Evolutionary conservation across 805 yeast genomes (phyloP).

Genomic region (Saccharomyces eubayanus): DNA sequence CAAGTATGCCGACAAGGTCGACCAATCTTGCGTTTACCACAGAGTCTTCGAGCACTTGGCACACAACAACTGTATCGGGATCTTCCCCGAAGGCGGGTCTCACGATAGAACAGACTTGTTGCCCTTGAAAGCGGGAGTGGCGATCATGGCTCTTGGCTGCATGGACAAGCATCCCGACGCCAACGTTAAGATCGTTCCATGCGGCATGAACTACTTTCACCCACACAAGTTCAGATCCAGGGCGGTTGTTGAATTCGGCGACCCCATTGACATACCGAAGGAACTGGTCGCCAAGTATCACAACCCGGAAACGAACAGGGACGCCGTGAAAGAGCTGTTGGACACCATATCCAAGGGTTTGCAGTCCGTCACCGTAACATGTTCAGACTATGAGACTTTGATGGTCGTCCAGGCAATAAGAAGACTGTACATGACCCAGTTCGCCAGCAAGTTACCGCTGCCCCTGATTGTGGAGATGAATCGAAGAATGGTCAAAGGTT

Average conservation of each 20-base stretch:
- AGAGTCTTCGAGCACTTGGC: conserved; percentile 78
- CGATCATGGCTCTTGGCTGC: conserved; percentile 96
- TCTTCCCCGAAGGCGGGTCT: conserved; percentile 96
- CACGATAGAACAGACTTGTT: conserved; percentile 87
- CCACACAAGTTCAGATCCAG: conserved; percentile 92
- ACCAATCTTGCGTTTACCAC: conserved; percentile 77
- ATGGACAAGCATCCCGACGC: conserved; percentile 68
- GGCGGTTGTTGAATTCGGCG: conserved; percentile 91
- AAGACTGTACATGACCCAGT: conserved; percentile 73
- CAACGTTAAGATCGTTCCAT: conserved; percentile 83
- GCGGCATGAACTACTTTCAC: conserved; percentile 96
- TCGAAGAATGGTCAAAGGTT: conserved; percentile 77
- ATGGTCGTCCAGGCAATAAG: conserved; percentile 89
- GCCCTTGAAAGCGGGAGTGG: conserved; percentile 94
- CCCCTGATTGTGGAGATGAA: conserved; percentile 86
- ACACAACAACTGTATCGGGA: conserved; percentile 76
- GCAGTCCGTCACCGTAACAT: conserved; percentile 77
- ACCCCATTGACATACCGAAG: conserved; percentile 61
- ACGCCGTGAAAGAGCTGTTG: conserved; percentile 64
- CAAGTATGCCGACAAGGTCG: conserved; percentile 74
- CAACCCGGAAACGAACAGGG: conserved; percentile 55
- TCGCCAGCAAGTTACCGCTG: conserved; percentile 62
- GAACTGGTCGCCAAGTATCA: conserved; percentile 59
- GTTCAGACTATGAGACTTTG: conserved; percentile 82
- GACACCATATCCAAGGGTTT: conserved; percentile 65